Percentiles rank a stretch among this genome's conserved stretches.
phyloP scores from a whole-genome alignment of 306 rosid species.

The cucumber (Cucumis sativus) region DNA sequence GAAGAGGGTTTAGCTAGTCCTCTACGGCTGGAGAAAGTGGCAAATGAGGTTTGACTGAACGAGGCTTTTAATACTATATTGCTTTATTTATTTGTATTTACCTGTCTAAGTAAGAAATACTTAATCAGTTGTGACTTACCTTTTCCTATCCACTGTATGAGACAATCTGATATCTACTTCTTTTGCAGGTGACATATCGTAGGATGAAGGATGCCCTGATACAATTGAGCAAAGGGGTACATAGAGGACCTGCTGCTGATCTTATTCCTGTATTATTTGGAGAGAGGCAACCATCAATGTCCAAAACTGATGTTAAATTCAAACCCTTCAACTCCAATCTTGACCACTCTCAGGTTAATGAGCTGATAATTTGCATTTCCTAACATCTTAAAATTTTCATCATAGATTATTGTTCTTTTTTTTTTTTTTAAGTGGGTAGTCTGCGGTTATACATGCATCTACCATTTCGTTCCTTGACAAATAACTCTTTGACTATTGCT shows the following conservation, averaged over 20 bases:
- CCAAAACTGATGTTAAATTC: slow-evolving; percentile 66
- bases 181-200: slow-evolving; percentile 70
- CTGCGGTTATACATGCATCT: not conserved
- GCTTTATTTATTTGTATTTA: not conserved
- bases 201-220: slow-evolving; percentile 91
- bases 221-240: slow-evolving; percentile 91
- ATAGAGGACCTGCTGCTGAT: slow-evolving; percentile 90
- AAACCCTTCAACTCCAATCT: slow-evolving; percentile 58
- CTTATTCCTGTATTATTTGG: slow-evolving; percentile 78
- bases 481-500: not conserved
- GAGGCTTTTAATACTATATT: not conserved
- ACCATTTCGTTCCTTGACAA: not conserved
- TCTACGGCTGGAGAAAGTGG: slow-evolving; percentile 79
- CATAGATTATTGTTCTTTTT: not conserved
- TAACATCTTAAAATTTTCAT: not conserved
- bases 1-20: slow-evolving; percentile 88
- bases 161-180: slow-evolving; percentile 10
- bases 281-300: slow-evolving; percentile 64
- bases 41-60: slow-evolving; percentile 60
- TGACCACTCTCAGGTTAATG: slow-evolving; percentile 83
- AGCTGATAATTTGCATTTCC: not conserved
- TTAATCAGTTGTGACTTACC: not conserved
- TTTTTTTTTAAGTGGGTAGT: not conserved
- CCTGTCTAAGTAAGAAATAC: not conserved
- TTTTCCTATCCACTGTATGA: not conserved